Evolutionary conservation across 768 basidiomycete genomes (phyloP), one percentile per base, ranked within the genome.

Genomic region (Kwoniella shandongensis): DNA sequence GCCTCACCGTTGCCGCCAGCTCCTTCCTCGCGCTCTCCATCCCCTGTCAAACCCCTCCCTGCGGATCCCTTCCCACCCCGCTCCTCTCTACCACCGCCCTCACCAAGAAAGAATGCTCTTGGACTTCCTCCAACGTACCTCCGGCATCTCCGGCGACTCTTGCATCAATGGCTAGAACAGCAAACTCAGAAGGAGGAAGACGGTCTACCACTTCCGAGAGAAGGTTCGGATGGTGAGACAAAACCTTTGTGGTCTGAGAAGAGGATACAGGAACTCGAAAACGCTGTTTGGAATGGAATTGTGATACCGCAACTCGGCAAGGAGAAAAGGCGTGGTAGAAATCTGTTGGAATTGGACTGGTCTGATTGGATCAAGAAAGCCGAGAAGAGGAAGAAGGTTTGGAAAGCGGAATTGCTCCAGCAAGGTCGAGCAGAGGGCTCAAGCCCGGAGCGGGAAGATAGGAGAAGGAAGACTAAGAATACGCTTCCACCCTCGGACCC

Each of bases 121-220:
- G 67, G 70, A 25, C 61, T 72, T 4, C 70, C 70, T 2, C 67
- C 70, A 5, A 59, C 57, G 3, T 67, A 72, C 35, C 45, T 67
- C 35, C 17, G 17, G 7, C 70, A 72, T 48, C 55, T 72, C 8
- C 51, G 61, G 7, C 26, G 49, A 13, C 55, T 72, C 13, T 35
- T 68, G 3, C 67, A 52, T 41, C 70, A 72, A 58, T 72, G 65
- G 62, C 59, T 72, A 12, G 47, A 52, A 13, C 67, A 72, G 44
- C 70, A 72, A 41, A 17, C 45, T 20, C 39, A 38, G 8, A 18
- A 20, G 2, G 44, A 44, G 5, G 51, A 59, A 20, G 46, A 50
- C 41, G 61, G 66, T 10, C 45, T 62, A 13, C 68, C 65, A n/a
- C 50, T n/a, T n/a, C n/a, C n/a, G n/a, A n/a, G 18, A n/a, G 13